These are phyloP conservation scores for Fusarium vanettenii DNA, from an alignment of 2,329 filamentous ascomycete genomes.

Conservation along the genomic window DNA sequence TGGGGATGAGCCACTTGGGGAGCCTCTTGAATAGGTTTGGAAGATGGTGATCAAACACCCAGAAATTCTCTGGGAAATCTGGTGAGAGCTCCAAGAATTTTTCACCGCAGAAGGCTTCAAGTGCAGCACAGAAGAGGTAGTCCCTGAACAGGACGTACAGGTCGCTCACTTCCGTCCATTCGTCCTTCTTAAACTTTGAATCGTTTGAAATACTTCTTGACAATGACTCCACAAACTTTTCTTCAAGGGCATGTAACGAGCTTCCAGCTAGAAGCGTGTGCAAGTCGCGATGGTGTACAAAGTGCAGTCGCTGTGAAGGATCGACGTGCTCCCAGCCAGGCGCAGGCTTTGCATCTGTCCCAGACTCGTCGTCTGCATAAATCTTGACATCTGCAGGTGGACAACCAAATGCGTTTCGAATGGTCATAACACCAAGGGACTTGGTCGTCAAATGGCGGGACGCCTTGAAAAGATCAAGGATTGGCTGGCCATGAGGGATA, in stretches of 20 bases:
- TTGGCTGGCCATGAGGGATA: conserved; percentile 27
- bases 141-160: conserved; percentile 27
- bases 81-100: conserved; percentile 30
- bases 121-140: conserved; percentile 12
- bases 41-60: conserved; percentile 33
- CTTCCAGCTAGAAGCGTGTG: conserved; percentile 7
- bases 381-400: conserved; percentile 15
- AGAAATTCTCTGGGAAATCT: conserved; percentile 25
- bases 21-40: conserved; percentile 31
- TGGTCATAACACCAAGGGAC: conserved; percentile 21
- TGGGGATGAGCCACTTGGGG: conserved; percentile 29
- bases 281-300: conserved; percentile 26
- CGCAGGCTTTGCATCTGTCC: conserved; percentile 19
- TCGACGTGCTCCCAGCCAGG: conserved; percentile 26
- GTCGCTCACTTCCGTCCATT: conserved; percentile 27
- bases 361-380: conserved; percentile 15
- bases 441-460: conserved; percentile 30
- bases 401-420: conserved; percentile 31
- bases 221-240: conserved; percentile 19
- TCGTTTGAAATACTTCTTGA: conserved; percentile 10
- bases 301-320: conserved; percentile 15
- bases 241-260: conserved; percentile 7
- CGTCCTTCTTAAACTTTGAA: background rate
- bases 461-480: conserved; percentile 26
- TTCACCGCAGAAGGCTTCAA: conserved; percentile 19